phyloP scores from a whole-genome alignment of 345 rosid genomes.

The Populus davidiana region DNA sequence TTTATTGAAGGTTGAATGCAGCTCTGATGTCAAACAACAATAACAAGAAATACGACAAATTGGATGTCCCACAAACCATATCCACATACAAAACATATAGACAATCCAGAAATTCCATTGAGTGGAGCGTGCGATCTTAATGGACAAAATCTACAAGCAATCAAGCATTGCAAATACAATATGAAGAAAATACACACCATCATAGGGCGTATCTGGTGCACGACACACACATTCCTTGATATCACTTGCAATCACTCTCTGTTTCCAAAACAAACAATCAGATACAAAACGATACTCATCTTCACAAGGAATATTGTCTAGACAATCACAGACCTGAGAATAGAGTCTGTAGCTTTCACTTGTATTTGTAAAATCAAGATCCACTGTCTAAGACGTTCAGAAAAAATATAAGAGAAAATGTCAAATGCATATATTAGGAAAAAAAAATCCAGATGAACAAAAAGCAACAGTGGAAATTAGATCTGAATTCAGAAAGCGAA shows the following conservation, averaged over 20 bases:
- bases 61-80: neutral
- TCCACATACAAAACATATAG: neutral
- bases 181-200: constrained; percentile 50
- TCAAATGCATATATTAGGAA: constrained; percentile 9
- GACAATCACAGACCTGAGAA: constrained; percentile 64
- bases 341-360: constrained; percentile 89
- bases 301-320: constrained; percentile 5
- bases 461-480: neutral
- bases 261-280: constrained; percentile 34
- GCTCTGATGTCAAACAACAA: neutral
- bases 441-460: neutral
- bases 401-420: constrained; percentile 5
- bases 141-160: neutral
- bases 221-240: constrained; percentile 95
- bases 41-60: neutral
- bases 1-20: neutral
- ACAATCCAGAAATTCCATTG: neutral
- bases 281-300: constrained; percentile 1
- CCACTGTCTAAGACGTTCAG: constrained; percentile 54
- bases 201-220: constrained; percentile 96
- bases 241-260: constrained; percentile 94
- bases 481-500: neutral
- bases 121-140: neutral
- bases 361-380: constrained; percentile 73
- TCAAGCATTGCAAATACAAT: neutral